Conservation (phyloP, 2,329 filamentous ascomycete species). For the Conoideocrella luteorostrata region DNA sequence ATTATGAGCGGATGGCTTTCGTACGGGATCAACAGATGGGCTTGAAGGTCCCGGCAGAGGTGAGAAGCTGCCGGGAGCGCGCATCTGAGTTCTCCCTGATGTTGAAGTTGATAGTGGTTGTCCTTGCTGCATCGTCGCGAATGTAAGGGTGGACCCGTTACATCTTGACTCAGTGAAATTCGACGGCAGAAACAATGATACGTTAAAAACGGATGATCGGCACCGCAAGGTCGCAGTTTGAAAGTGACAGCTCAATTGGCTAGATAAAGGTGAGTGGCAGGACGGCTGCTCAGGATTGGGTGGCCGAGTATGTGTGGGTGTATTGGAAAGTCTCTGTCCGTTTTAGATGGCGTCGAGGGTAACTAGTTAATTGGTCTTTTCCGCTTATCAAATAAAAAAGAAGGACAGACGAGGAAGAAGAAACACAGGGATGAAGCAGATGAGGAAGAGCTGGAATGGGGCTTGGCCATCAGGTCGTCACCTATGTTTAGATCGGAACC, state of each 20-base stretch:
- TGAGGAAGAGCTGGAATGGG: not conserved
- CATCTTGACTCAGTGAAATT: constrained; percentile 32
- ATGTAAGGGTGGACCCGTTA: constrained; percentile 26
- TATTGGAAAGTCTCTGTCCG: no score
- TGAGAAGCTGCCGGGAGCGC: constrained; percentile 51
- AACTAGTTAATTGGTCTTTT: no score
- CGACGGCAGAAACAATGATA: constrained; percentile 2
- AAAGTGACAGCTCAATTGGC: not conserved
- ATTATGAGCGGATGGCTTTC: constrained; percentile 17
- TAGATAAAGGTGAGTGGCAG: not conserved
- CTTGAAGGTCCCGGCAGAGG: constrained; percentile 35
- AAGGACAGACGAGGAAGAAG: no score
- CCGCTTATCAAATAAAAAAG: no score
- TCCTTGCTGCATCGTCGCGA: constrained; percentile 41
- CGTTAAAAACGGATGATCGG: not conserved
- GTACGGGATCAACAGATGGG: constrained; percentile 21
- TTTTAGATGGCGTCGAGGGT: no score
- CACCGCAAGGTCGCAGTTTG: not conserved
- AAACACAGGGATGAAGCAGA: not conserved
- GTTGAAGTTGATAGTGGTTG: constrained; percentile 13
- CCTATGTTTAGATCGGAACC: no score
- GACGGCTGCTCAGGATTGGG: no score
- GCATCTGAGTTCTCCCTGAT: constrained; percentile 31
- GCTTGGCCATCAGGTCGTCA: not conserved
- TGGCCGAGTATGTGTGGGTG: no score